Conservation (phyloP, 192 early-diverging fungal species). For the Umbelopsis sp. region DNA sequence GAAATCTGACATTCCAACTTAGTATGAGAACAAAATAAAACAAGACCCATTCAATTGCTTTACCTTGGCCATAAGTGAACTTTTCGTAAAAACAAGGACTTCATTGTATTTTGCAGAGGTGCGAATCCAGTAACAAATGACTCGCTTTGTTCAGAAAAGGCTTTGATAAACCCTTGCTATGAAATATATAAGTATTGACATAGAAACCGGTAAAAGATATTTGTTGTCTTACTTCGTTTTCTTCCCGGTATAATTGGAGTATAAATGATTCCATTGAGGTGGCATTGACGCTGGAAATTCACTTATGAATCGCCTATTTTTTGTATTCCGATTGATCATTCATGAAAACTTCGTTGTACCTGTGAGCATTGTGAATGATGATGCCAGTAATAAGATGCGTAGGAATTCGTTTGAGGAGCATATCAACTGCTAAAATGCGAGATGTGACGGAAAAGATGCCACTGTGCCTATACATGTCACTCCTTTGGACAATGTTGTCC, state of each 20-base stretch:
- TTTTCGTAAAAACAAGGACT: slow-evolving; percentile 75
- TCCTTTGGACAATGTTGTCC: slow-evolving; percentile 43
- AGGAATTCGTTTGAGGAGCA: slow-evolving; percentile 81
- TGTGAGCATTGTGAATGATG: slow-evolving; percentile 83
- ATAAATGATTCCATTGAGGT: slow-evolving; percentile 91
- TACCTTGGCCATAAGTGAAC: slow-evolving; percentile 91
- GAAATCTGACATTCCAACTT: slow-evolving; percentile 51
- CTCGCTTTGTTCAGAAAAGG: slow-evolving; percentile 88
- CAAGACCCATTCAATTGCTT: slow-evolving; percentile 5
- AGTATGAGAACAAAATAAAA: too few relatives aligned
- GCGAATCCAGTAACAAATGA: slow-evolving; percentile 79
- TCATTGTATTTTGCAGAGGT: slow-evolving; percentile 86
- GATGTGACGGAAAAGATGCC: slow-evolving; percentile 88
- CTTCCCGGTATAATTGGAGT: slow-evolving; percentile 74
- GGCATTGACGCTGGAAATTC: slow-evolving; percentile 58
- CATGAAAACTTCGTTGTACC: slow-evolving; percentile 36
- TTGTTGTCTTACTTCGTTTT: slow-evolving; percentile 60
- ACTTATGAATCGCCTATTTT: background rate
- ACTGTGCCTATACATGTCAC: slow-evolving; percentile 72
- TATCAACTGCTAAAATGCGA: slow-evolving; percentile 86
- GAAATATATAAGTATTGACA: background rate
- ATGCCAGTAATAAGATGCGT: slow-evolving; percentile 78
- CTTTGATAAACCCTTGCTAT: slow-evolving; percentile 86
- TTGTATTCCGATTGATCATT: background rate
- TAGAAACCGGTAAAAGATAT: too few relatives aligned